phyloP scores from a whole-genome alignment of 2,329 filamentous ascomycete genomes.

The Botrytis byssoidea region DNA sequence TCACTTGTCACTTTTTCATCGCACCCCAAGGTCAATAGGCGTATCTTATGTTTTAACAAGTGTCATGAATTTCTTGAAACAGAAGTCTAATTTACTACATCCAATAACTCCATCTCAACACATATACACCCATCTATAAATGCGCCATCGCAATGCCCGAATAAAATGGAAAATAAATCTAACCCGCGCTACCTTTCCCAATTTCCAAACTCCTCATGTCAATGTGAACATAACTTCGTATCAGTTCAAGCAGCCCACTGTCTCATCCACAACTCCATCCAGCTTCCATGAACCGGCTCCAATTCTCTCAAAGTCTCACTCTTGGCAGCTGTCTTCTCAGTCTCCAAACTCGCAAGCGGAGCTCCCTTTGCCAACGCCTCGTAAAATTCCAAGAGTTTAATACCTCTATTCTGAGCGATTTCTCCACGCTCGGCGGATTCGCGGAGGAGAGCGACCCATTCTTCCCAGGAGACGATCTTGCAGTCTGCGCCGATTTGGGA shows the following conservation, averaged over 20 bases:
- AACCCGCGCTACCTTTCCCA: neutral
- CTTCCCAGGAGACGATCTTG: slow-evolving; percentile 42
- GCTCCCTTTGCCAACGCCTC: slow-evolving; percentile 26
- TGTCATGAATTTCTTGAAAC: neutral
- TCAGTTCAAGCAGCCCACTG: slow-evolving; percentile 37
- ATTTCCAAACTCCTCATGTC: neutral
- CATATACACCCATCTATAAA: neutral
- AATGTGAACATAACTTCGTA: neutral
- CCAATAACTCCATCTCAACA: neutral
- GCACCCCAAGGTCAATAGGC: neutral
- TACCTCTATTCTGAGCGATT: slow-evolving; percentile 47
- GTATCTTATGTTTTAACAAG: neutral
- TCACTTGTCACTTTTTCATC: neutral
- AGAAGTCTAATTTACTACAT: neutral
- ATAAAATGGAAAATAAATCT: neutral
- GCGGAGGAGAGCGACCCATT: slow-evolving; percentile 49
- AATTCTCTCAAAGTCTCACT: slow-evolving; percentile 37
- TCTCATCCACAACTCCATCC: slow-evolving; percentile 41
- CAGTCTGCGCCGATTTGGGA: slow-evolving; percentile 20
- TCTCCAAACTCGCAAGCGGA: slow-evolving; percentile 19
- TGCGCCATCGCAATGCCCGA: neutral
- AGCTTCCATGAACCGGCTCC: slow-evolving; percentile 35
- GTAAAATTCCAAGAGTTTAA: slow-evolving; percentile 48
- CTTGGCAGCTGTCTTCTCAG: slow-evolving; percentile 23
- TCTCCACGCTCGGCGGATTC: slow-evolving; percentile 42